A percentile compares a stretch with the other conserved stretches of the same genome.
These are phyloP conservation scores for Penicillium taxi DNA, from an alignment of 495 filamentous ascomycete species.

Conservation along the genomic window DNA sequence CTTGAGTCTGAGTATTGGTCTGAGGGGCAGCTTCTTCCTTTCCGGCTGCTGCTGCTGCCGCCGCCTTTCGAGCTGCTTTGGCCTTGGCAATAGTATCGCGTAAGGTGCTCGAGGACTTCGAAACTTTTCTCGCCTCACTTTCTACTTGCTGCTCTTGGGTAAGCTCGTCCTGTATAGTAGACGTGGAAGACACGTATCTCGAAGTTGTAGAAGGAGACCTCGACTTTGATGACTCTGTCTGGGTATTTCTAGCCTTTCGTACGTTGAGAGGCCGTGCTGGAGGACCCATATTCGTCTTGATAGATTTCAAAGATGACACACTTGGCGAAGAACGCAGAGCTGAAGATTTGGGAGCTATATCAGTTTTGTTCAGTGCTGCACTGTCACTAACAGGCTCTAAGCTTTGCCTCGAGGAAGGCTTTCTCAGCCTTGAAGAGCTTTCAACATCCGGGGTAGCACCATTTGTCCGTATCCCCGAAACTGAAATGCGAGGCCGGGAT, in stretches of 20 bases:
- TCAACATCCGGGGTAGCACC: conserved; percentile 11
- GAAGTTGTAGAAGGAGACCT: conserved; percentile 29
- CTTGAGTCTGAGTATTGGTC: too few relatives aligned
- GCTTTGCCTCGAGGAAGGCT: conserved; percentile 19
- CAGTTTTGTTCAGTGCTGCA: conserved; percentile 20
- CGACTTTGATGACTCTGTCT: conserved; percentile 19
- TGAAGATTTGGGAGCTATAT: conserved; percentile 39
- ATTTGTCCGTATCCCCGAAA: conserved; percentile 7
- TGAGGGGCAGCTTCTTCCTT: conserved; percentile 14
- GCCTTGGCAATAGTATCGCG: conserved; percentile 91
- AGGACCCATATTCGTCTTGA: conserved; percentile 33
- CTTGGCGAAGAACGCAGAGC: conserved; percentile 50
- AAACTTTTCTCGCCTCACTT: conserved; percentile 31
- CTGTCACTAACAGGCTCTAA: conserved; percentile 4
- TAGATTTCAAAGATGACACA: conserved; percentile 47
- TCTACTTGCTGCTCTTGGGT: conserved; percentile 26
- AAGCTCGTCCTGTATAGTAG: conserved; percentile 24
- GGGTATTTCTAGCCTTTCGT: conserved; percentile 38
- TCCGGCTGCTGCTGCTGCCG: conserved; percentile 30
- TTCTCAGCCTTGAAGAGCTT: conserved; percentile 22
- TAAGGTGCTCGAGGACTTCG: conserved; percentile 72
- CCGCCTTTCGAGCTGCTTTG: conserved; percentile 70
- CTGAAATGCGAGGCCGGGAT: conserved; percentile 22
- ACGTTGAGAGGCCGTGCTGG: conserved; percentile 42
- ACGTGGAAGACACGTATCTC: conserved; percentile 27